Evolutionary conservation across 768 basidiomycete species (phyloP).

Genomic region (Lyophyllum semitale): DNA sequence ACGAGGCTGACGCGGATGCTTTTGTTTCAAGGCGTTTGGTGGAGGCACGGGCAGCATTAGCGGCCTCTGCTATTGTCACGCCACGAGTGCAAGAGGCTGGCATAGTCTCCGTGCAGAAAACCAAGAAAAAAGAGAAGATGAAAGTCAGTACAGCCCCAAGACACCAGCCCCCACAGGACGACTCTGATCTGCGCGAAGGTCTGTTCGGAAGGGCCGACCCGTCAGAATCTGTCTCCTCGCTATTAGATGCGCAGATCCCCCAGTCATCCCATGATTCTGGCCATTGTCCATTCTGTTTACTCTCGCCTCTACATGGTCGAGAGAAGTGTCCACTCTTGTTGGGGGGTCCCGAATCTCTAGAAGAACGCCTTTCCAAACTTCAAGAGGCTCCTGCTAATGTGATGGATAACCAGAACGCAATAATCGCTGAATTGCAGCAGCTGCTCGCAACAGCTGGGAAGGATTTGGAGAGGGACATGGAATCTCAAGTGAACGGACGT

Average conservation of each 20-base stretch:
- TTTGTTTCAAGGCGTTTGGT: constrained; percentile 14
- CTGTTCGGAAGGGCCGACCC: not conserved
- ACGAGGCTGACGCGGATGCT: constrained; percentile 16
- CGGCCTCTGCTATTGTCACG: not conserved
- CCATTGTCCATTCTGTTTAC: constrained; percentile 48
- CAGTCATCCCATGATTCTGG: not conserved
- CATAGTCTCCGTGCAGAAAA: not conserved
- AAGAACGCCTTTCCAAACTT: constrained; percentile 46
- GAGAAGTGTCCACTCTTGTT: constrained; percentile 49
- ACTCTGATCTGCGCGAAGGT: not conserved
- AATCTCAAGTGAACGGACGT: not conserved
- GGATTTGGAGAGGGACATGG: not conserved
- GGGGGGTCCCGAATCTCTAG: constrained; percentile 43
- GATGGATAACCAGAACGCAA: constrained; percentile 20
- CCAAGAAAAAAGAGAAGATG: not conserved
- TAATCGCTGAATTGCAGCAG: constrained; percentile 45
- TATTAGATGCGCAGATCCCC: not conserved
- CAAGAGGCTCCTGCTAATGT: constrained; percentile 26
- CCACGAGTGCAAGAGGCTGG: not conserved
- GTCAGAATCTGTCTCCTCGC: not conserved
- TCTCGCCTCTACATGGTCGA: constrained; percentile 46
- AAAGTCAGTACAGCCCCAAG: not conserved
- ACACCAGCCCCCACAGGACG: not conserved
- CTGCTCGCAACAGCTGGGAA: constrained; percentile 19
- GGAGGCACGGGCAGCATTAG: constrained; percentile 11